Conservation (phyloP, 2,329 filamentous ascomycete species). For the Fusarium aywerte region DNA sequence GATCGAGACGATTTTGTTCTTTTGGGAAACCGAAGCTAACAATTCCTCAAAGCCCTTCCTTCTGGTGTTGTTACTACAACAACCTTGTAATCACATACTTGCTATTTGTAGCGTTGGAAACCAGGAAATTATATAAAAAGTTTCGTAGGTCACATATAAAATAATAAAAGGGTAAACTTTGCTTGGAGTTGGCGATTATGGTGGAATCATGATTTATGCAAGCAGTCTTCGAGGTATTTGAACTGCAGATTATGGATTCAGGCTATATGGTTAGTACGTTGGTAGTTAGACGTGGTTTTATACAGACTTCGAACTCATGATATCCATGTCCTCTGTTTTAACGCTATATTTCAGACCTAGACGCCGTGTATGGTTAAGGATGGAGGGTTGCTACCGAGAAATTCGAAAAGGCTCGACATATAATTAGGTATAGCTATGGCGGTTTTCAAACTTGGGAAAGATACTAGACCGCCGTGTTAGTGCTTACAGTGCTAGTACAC, state of each 20-base stretch:
- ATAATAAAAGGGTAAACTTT: neutral
- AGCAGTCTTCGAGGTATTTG: too few species aligned
- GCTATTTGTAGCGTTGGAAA: slow-evolving; percentile 12
- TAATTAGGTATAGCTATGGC: too few species aligned
- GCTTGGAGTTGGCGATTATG: neutral
- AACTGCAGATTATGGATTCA: too few species aligned
- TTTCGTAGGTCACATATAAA: slow-evolving; percentile 1
- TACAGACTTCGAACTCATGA: neutral
- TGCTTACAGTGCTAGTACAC: too few species aligned
- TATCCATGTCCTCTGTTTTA: neutral
- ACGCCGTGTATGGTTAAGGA: too few species aligned
- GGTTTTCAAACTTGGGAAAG: too few species aligned
- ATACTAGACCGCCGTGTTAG: too few species aligned
- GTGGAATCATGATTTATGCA: too few species aligned
- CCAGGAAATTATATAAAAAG: slow-evolving; percentile 3
- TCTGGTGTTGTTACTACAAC: slow-evolving; percentile 1
- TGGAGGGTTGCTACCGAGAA: too few species aligned
- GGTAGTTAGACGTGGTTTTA: too few species aligned
- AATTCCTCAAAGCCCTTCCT: slow-evolving; percentile 16
- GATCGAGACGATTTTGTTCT: slow-evolving; percentile 12
- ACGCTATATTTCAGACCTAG: too few species aligned
- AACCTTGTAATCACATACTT: slow-evolving; percentile 7
- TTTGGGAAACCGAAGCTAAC: slow-evolving; percentile 32
- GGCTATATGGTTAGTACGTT: too few species aligned
- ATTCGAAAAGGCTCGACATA: neutral